Evolutionary conservation across 768 basidiomycete genomes (phyloP).

Genomic region (Neoboletus magnificus): DNA sequence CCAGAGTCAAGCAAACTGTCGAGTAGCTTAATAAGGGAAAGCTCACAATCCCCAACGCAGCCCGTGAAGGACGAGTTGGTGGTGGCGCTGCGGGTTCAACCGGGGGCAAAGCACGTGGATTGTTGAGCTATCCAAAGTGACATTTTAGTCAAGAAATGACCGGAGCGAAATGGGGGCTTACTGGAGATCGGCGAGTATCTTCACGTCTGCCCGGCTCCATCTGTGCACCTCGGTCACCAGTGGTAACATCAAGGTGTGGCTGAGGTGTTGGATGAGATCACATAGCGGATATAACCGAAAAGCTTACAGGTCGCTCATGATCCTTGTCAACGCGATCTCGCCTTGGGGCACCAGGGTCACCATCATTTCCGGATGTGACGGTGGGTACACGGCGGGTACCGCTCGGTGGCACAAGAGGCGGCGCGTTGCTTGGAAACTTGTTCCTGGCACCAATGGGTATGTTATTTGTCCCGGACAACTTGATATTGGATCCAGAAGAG

Average conservation of each 20-base stretch:
- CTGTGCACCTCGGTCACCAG: not conserved
- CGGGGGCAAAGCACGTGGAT: constrained; percentile 2
- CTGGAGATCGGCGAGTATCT: constrained; percentile 16
- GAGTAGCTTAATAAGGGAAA: not conserved
- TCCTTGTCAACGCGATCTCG: constrained; percentile 18
- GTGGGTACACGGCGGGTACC: not conserved
- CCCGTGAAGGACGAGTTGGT: constrained; percentile 15
- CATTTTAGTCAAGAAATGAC: not conserved
- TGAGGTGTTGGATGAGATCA: constrained; percentile 12
- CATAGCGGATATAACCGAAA: not conserved
- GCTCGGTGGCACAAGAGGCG: not conserved
- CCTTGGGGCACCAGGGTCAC: constrained; percentile 20
- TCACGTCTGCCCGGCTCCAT: constrained; percentile 12
- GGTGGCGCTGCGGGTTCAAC: constrained; percentile 6
- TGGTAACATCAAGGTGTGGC: constrained; percentile 13
- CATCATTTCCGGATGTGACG: constrained; percentile 14
- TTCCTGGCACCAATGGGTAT: constrained; percentile 29
- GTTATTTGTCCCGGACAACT: constrained; percentile 33
- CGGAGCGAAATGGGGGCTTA: not conserved
- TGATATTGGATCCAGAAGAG: constrained; percentile 18
- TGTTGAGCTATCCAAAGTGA: constrained; percentile 7
- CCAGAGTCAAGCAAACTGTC: not conserved
- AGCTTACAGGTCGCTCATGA: constrained; percentile 24
- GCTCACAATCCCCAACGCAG: constrained; percentile 17
- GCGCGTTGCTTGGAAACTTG: constrained; percentile 18